Evolutionary conservation across 2,329 filamentous ascomycete species (phyloP).

Genomic region (Fusarium liriodendri): DNA sequence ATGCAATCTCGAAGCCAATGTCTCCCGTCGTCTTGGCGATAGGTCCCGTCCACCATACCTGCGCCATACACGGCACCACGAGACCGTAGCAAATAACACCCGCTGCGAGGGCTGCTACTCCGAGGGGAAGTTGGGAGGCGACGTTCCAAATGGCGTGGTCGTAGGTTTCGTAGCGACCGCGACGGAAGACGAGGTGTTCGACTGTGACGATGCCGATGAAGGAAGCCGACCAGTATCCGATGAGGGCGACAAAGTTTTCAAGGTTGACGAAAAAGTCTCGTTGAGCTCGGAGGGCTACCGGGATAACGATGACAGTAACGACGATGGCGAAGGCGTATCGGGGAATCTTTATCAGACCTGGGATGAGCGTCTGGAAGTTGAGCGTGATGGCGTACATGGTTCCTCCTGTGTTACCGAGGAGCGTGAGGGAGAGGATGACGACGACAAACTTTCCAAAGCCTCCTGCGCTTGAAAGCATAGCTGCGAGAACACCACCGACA

Average conservation of each 20-base stretch:
- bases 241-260: constrained; percentile 67
- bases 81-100: constrained; percentile 60
- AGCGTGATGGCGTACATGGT: constrained; percentile 72
- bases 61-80: constrained; percentile 69
- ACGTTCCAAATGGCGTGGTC: constrained; percentile 62
- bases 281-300: constrained; percentile 66
- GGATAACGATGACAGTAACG: constrained; percentile 69
- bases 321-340: constrained; percentile 68
- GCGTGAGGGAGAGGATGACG: constrained; percentile 66
- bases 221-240: constrained; percentile 69
- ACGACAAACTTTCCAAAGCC: constrained; percentile 73
- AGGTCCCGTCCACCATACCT: constrained; percentile 71
- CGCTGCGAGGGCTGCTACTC: constrained; percentile 59
- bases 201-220: constrained; percentile 62
- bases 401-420: constrained; percentile 69
- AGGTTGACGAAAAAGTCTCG: constrained; percentile 67
- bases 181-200: constrained; percentile 62
- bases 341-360: constrained; percentile 65
- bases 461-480: constrained; percentile 67
- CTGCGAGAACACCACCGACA: constrained; percentile 69
- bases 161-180: constrained; percentile 56
- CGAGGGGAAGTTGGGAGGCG: constrained; percentile 56
- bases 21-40: constrained; percentile 71
- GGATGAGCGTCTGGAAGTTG: constrained; percentile 72
- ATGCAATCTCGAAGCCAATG: constrained; percentile 74